Conservation (phyloP, 176 grass and related monocot species). For the Carex parvula region DNA sequence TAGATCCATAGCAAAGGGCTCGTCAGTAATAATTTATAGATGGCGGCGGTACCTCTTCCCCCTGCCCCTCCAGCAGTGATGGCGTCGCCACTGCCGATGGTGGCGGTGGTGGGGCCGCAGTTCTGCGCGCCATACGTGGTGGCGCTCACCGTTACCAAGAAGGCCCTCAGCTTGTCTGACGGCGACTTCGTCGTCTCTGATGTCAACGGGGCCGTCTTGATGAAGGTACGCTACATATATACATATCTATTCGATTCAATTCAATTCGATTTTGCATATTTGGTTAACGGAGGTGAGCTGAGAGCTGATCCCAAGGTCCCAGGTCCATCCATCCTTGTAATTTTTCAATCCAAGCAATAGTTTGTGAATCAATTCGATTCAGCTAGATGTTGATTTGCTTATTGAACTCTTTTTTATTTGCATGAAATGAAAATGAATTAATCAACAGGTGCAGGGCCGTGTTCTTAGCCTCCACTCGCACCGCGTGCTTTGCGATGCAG, state of each 20-base stretch:
- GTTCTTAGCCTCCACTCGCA: conserved; percentile 45
- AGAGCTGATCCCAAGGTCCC: no score
- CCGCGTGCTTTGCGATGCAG: conserved; percentile 49
- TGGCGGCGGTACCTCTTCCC: no score
- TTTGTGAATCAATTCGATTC: neutral
- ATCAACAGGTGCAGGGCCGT: conserved; percentile 36
- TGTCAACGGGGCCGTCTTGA: conserved; percentile 53
- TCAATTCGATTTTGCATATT: neutral
- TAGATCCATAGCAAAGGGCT: no score
- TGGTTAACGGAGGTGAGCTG: no score
- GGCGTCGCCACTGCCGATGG: neutral
- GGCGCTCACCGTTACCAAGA: conserved; percentile 55
- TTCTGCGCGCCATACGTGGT: conserved; percentile 62
- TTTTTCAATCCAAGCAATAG: no score
- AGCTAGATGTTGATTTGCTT: neutral
- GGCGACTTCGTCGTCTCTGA: conserved; percentile 69
- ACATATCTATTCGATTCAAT: neutral
- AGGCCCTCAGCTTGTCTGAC: conserved; percentile 47
- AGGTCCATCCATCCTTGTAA: neutral
- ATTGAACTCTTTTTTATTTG: neutral
- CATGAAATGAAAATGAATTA: neutral
- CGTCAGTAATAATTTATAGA: no score
- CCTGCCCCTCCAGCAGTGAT: neutral
- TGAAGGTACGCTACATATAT: conserved; percentile 16
- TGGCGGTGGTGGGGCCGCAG: conserved; percentile 50